These are phyloP conservation scores for Amanita jacksonii DNA, from an alignment of 768 basidiomycete genomes.

Conservation along the genomic window DNA sequence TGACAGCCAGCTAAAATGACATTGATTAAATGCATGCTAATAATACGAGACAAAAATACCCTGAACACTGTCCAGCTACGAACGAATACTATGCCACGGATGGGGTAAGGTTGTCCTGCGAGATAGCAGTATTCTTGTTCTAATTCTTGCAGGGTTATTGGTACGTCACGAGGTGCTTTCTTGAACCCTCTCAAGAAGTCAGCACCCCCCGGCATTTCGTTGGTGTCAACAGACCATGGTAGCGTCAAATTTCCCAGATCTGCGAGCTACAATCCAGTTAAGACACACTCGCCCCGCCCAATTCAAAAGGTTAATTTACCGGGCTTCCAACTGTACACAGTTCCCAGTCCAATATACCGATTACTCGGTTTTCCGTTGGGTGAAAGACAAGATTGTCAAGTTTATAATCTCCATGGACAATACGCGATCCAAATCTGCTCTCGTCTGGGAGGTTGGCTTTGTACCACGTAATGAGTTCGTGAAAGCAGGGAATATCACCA, in stretches of 20 bases:
- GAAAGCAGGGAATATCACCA: conserved; percentile 70
- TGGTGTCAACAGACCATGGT: conserved; percentile 60
- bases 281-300: not conserved
- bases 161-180: conserved; percentile 42
- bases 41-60: conserved; percentile 30
- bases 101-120: conserved; percentile 60
- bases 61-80: conserved; percentile 82
- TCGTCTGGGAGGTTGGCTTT: conserved; percentile 67
- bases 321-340: conserved; percentile 91
- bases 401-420: conserved; percentile 98
- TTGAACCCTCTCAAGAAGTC: conserved; percentile 51
- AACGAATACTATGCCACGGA: conserved; percentile 69
- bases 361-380: conserved; percentile 81
- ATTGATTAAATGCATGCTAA: not conserved
- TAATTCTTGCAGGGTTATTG: conserved; percentile 60
- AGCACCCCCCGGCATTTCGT: conserved; percentile 23
- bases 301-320: conserved; percentile 31
- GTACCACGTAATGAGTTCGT: conserved; percentile 74
- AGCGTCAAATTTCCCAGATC: conserved; percentile 88
- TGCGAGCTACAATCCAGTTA: conserved; percentile 47
- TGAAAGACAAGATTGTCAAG: conserved; percentile 97
- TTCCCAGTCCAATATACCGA: conserved; percentile 97
- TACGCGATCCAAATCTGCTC: conserved; percentile 59
- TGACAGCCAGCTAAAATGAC: conserved; percentile 64
- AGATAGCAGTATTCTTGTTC: conserved; percentile 75